Percentiles rank a stretch among this genome's conserved stretches.
These are phyloP conservation scores for Leishmania martiniquensis DNA, from an alignment of 208 protist species.

Conservation along the genomic window DNA sequence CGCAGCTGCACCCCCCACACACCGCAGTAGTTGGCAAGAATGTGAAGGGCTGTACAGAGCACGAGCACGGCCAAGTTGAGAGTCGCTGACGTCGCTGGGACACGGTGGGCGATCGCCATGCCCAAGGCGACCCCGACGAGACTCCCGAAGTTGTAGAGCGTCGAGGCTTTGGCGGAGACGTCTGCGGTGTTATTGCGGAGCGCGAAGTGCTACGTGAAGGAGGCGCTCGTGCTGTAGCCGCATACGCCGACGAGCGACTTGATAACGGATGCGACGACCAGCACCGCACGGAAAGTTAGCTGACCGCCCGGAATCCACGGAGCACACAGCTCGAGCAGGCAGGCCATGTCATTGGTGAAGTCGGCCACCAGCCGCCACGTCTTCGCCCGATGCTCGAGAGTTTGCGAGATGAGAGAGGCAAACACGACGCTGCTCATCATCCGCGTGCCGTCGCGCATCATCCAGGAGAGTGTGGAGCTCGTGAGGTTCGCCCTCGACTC, in stretches of 20 bases:
- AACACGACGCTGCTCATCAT: conserved; percentile 58
- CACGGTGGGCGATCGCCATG: conserved; percentile 26
- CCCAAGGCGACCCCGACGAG: conserved; percentile 53
- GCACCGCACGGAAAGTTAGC: conserved; percentile 30
- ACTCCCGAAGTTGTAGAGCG: conserved; percentile 45
- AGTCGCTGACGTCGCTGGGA: conserved; percentile 32
- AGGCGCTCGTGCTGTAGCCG: conserved; percentile 37
- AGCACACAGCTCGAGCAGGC: conserved; percentile 47
- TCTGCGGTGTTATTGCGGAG: conserved; percentile 57
- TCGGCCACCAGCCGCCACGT: conserved; percentile 65
- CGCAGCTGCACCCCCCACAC: conserved; percentile 35
- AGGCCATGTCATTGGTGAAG: conserved; percentile 49
- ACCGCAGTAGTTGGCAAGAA: conserved; percentile 44
- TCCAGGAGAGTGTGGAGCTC: conserved; percentile 56
- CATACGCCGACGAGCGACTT: conserved; percentile 56
- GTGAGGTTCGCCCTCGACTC: conserved; percentile 37
- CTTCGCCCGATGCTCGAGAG: conserved; percentile 59
- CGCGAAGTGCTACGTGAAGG: conserved; percentile 68
- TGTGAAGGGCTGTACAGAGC: conserved; percentile 38
- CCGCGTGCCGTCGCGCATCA: conserved; percentile 59
- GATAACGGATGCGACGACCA: conserved; percentile 35
- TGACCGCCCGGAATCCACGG: conserved; percentile 29
- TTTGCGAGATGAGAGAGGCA: conserved; percentile 32
- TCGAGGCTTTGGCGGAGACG: conserved; percentile 54
- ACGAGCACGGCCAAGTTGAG: conserved; percentile 36